Percentiles rank a stretch among this genome's conserved stretches.
These are phyloP conservation scores for Brassica nigra DNA, from an alignment of 345 rosid species.

Conservation along the genomic window DNA sequence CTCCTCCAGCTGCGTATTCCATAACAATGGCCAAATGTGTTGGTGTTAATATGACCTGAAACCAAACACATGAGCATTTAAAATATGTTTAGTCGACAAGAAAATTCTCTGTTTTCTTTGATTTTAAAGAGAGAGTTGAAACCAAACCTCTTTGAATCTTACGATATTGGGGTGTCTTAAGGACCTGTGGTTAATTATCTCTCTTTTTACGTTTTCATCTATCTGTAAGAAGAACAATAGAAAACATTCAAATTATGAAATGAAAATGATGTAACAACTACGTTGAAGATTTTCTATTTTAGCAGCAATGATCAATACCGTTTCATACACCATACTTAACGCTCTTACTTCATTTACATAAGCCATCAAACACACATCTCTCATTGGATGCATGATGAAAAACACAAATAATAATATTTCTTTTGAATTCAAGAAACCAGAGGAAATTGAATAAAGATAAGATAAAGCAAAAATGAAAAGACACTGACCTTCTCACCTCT, in stretches of 20 bases:
- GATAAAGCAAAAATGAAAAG: not conserved
- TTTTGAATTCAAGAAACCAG: not conserved
- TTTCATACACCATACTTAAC: not conserved
- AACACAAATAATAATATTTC: not conserved
- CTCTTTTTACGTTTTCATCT: constrained; percentile 95
- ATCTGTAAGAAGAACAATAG: constrained; percentile 53
- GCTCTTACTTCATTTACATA: not conserved
- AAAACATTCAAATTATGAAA: not conserved
- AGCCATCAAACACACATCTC: constrained; percentile 5
- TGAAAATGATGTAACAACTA: not conserved
- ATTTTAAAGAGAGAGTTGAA: constrained; percentile 1
- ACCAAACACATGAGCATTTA: not conserved
- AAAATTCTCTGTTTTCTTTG: not conserved
- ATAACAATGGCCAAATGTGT: constrained; percentile 77
- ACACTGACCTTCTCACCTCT: constrained; percentile 82
- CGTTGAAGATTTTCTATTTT: not conserved
- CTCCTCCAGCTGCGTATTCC: constrained; percentile 96
- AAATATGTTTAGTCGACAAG: constrained; percentile 5
- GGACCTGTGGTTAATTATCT: constrained; percentile 88
- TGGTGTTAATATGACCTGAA: constrained; percentile 75
- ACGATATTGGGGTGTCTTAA: constrained; percentile 90
- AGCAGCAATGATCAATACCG: not conserved
- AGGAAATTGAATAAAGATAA: not conserved
- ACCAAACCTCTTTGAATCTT: constrained; percentile 84
- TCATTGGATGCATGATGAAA: not conserved